These are phyloP conservation scores for Rhizopus microsporus DNA, from an alignment of 371 early-diverging fungal species.

Conservation along the genomic window DNA sequence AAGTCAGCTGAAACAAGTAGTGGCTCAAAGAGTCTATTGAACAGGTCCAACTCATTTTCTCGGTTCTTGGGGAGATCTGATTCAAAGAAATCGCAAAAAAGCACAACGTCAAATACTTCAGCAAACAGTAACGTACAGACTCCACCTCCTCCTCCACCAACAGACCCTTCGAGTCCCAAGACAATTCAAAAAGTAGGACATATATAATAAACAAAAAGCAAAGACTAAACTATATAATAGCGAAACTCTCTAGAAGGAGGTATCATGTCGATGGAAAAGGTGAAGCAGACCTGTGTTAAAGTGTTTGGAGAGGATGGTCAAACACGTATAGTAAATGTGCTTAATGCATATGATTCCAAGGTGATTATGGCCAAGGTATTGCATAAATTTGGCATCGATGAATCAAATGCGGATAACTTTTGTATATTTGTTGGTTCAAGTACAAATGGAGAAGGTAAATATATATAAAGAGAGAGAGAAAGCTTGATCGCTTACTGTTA, in stretches of 20 bases:
- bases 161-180: constrained; percentile 38
- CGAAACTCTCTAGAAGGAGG: constrained; percentile 50
- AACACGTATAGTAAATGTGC: constrained; percentile 65
- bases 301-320: constrained; percentile 73
- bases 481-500: constrained; percentile 31
- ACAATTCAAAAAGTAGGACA: constrained; percentile 37
- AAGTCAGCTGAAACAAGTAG: constrained; percentile 41
- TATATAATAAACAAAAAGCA: not conserved
- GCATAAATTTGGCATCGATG: constrained; percentile 69
- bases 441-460: constrained; percentile 52
- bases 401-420: constrained; percentile 57
- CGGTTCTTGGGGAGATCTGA: constrained; percentile 53
- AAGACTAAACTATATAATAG: constrained; percentile 13
- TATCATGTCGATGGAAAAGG: constrained; percentile 69
- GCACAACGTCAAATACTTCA: constrained; percentile 12
- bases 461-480: too few species aligned
- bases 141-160: not conserved
- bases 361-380: constrained; percentile 62
- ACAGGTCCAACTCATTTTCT: constrained; percentile 53
- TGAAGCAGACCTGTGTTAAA: constrained; percentile 68
- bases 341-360: constrained; percentile 56
- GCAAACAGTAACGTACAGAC: not conserved
- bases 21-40: constrained; percentile 34
- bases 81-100: constrained; percentile 39
- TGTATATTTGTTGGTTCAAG: constrained; percentile 66